Percentiles rank a stretch among this genome's conserved stretches.
Evolutionary conservation across 495 filamentous ascomycete species (phyloP).

Genomic region (Penicillium soppii): DNA sequence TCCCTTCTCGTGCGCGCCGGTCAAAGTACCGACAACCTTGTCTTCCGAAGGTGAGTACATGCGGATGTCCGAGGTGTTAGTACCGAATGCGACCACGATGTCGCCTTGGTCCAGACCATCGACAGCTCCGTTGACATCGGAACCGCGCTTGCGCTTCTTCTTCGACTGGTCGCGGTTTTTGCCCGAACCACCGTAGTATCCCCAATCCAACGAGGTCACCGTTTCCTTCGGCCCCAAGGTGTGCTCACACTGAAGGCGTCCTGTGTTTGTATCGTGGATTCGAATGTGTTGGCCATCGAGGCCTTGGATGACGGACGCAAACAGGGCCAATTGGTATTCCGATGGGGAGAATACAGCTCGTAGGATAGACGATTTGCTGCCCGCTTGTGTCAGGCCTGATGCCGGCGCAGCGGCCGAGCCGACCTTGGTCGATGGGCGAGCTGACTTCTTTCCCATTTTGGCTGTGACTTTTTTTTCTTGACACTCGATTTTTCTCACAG

Average conservation of each 20-base stretch:
- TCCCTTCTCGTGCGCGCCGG: constrained; percentile 51
- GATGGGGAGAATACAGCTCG: constrained; percentile 56
- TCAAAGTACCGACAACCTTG: constrained; percentile 48
- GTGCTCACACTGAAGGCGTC: constrained; percentile 57
- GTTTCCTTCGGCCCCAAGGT: constrained; percentile 48
- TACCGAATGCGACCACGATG: constrained; percentile 55
- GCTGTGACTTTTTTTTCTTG: constrained; percentile 16
- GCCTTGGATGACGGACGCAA: constrained; percentile 60
- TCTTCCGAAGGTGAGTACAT: constrained; percentile 55
- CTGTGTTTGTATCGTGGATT: constrained; percentile 59
- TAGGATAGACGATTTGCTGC: constrained; percentile 50
- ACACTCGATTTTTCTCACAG: constrained; percentile 1
- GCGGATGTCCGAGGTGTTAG: constrained; percentile 52
- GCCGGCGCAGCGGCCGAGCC: constrained; percentile 49
- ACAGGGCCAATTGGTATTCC: constrained; percentile 55
- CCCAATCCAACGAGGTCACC: constrained; percentile 60
- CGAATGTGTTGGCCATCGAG: constrained; percentile 59
- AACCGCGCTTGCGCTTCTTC: constrained; percentile 58
- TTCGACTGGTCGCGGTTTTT: constrained; percentile 43
- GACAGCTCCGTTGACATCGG: constrained; percentile 41
- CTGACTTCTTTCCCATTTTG: constrained; percentile 53
- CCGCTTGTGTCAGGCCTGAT: constrained; percentile 33
- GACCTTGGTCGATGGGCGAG: constrained; percentile 45
- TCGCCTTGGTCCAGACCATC: constrained; percentile 39
- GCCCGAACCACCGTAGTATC: constrained; percentile 39